These are phyloP conservation scores for Cadophora gregata DNA, from an alignment of 2,329 filamentous ascomycete species.

Conservation along the genomic window DNA sequence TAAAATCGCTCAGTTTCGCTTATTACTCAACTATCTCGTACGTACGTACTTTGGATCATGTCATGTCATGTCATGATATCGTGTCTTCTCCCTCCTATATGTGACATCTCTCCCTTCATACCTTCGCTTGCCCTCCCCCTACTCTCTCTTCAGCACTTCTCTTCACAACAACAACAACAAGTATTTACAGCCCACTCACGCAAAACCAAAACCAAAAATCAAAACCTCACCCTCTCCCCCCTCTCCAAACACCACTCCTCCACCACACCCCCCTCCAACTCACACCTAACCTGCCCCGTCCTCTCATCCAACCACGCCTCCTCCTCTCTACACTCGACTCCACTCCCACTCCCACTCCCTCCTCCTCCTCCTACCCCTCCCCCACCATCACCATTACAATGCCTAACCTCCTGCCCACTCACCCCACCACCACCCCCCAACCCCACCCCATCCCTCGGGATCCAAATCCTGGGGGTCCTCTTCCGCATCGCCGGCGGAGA, in stretches of 20 bases:
- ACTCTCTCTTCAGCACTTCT: too few species aligned
- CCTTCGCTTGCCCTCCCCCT: too few species aligned
- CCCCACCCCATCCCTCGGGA: constrained; percentile 62
- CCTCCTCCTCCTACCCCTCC: constrained; percentile 36
- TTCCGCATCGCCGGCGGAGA: constrained; percentile 63
- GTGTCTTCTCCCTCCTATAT: too few species aligned
- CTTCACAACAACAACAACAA: too few species aligned
- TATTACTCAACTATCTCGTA: too few species aligned
- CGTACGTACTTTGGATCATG: too few species aligned
- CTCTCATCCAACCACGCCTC: constrained; percentile 59
- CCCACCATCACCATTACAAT: constrained; percentile 57
- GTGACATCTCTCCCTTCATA: too few species aligned
- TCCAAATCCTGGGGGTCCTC: constrained; percentile 62
- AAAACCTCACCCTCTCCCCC: constrained; percentile 35
- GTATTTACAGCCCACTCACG: too few species aligned
- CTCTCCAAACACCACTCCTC: constrained; percentile 29
- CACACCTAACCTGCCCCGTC: constrained; percentile 29
- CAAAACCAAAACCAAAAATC: too few species aligned
- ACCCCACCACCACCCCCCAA: too few species aligned
- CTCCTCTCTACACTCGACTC: constrained; percentile 64
- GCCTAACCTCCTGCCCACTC: constrained; percentile 60
- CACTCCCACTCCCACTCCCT: constrained; percentile 61
- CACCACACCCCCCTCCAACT: constrained; percentile 31
- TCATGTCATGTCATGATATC: too few species aligned
- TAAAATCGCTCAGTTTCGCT: too few species aligned